These are phyloP conservation scores for Phyllostachys edulis DNA, from an alignment of 176 grass and related monocot genomes.

Conservation along the genomic window DNA sequence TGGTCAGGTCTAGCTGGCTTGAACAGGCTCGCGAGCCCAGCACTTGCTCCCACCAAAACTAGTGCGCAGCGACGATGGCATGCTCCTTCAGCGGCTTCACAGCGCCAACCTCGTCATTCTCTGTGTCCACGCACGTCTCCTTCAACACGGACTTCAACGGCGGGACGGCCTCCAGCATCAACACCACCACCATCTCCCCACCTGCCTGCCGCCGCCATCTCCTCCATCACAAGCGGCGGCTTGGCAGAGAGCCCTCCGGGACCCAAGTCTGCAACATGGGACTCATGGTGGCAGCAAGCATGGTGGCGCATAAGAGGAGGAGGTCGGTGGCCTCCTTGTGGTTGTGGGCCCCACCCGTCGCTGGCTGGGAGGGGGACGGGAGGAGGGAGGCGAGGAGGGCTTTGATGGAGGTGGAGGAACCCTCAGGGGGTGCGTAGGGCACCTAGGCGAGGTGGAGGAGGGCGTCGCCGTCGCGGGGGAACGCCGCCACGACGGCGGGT, in stretches of 20 bases:
- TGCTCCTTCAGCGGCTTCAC: conserved; percentile 58
- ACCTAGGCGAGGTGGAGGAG: conserved; percentile 38
- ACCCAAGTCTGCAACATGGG: conserved; percentile 72
- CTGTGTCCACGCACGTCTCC: conserved; percentile 54
- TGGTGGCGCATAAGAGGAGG: conserved; percentile 59
- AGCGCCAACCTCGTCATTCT: conserved; percentile 44
- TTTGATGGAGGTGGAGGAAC: conserved; percentile 62
- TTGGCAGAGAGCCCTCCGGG: conserved; percentile 22
- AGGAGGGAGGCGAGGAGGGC: conserved; percentile 60
- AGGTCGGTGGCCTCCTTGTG: conserved; percentile 42
- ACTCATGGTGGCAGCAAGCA: conserved; percentile 26
- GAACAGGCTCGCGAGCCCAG: too few species aligned
- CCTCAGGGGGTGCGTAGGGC: conserved; percentile 45
- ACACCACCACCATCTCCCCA: conserved; percentile 54
- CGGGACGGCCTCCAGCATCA: conserved; percentile 56
- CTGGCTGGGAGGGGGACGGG: background rate
- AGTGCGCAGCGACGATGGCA: conserved; percentile 53
- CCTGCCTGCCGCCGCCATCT: conserved; percentile 31
- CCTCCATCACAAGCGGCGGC: conserved; percentile 30
- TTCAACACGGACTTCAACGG: conserved; percentile 57
- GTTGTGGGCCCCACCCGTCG: conserved; percentile 6
- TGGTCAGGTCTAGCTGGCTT: too few species aligned
- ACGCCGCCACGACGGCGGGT: too few species aligned
- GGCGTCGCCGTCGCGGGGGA: background rate
- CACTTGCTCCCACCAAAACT: conserved; percentile 55